A percentile compares a stretch with the other conserved stretches of the same genome.
Conservation (phyloP, 1,284 basidiomycete species). For the Naganishia cerealis region DNA sequence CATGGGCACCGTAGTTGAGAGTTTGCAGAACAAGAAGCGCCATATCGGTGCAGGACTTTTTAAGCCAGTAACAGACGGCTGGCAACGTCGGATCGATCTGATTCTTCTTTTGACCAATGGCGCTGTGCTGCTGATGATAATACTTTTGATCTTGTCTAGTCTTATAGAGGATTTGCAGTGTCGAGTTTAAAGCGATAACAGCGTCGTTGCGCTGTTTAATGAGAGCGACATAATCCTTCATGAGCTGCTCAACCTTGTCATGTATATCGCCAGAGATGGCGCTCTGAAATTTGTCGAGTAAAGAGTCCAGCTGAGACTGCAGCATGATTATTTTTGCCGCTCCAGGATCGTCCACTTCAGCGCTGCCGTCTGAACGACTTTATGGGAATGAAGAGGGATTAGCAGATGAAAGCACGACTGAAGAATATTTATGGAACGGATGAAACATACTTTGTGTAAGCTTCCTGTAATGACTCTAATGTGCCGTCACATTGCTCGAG, state of each 20-base stretch:
- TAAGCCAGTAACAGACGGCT: not conserved
- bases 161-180: not conserved
- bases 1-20: conserved; percentile 2
- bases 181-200: conserved; percentile 2
- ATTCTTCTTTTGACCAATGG: not conserved
- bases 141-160: not conserved
- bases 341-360: conserved; percentile 2
- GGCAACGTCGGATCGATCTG: not conserved
- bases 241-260: not conserved
- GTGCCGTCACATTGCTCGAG: not conserved
- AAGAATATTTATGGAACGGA: no score
- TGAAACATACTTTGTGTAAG: not conserved
- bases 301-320: not conserved
- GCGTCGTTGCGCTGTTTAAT: conserved; percentile 6
- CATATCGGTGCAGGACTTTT: not conserved
- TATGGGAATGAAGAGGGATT: no score
- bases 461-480: not conserved
- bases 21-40: not conserved
- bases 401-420: no score
- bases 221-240: not conserved
- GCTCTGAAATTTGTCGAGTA: conserved; percentile 2
- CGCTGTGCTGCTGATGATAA: not conserved
- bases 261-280: not conserved
- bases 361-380: not conserved
- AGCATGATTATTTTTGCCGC: conserved; percentile 4